Evolutionary conservation across 163 green algal species (phyloP), one percentile per base, ranked within the genome.

Genomic region (Chlorella variabilis): DNA sequence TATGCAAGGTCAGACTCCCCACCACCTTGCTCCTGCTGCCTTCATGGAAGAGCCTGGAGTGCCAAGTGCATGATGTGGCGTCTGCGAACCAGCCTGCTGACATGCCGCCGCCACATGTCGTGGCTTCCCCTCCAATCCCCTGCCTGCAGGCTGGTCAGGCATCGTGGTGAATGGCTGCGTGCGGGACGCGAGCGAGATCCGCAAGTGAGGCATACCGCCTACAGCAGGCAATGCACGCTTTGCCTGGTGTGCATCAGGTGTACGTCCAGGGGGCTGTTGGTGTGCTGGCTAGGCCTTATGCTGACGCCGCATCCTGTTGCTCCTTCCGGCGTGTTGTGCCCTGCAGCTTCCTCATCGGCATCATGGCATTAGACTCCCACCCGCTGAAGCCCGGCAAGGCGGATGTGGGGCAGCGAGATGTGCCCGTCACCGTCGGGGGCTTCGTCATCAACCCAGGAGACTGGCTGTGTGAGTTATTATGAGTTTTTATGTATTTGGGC

Each of bases 111-210:
- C n/a, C n/a, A n/a, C n/a, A n/a, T n/a, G n/a, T n/a, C n/a, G n/a
- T n/a, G n/a, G n/a, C n/a, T n/a, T n/a, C n/a, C n/a, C n/a, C n/a
- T n/a, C n/a, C n/a, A n/a, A n/a, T n/a, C n/a, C n/a, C n/a, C n/a
- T n/a, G n/a, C n/a, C n/a, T n/a, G n/a, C n/a, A 80, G 95, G 95
- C 58, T 99, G 96, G 96, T 89, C 68, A 78, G 96, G 96, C 54
- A 94, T 98, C 77, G 92, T 99, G 62, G 89, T 99, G 63, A 93
- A 98, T 83, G 96, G 96, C 56, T 98, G 94, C 92, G 94, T 98
- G 45, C 86, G 96, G n/a, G 96, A 99, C 88, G 93, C 87, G 4
- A 62, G 4, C 8, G 94, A 97, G 87, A 95, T 99, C 62, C 85
- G 49, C 25, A 88, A 90, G 56, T 75, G 68, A 75, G 68, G 1